These are phyloP conservation scores for Infundibulicybe gibba DNA, from an alignment of 768 basidiomycete species.

Conservation along the genomic window DNA sequence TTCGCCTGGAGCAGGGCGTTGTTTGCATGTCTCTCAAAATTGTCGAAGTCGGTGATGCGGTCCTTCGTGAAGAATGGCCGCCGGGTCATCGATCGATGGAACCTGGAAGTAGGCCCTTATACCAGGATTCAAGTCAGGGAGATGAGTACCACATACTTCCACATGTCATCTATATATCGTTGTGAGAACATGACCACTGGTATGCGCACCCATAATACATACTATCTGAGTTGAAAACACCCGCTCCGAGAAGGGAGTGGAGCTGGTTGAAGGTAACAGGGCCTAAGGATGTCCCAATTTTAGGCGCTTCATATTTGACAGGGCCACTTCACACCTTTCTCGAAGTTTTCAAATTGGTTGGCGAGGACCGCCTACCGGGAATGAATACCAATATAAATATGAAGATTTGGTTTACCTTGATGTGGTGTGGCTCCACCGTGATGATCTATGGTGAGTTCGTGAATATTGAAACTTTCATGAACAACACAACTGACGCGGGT, in stretches of 20 bases:
- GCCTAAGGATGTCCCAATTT: constrained; percentile 7
- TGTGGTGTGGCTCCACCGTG: constrained; percentile 42
- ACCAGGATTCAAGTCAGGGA: constrained; percentile 40
- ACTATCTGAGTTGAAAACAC: constrained; percentile 62
- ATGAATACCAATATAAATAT: neutral
- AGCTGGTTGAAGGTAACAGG: constrained; percentile 9
- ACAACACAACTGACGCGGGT: constrained; percentile 24
- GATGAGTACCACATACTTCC: constrained; percentile 39
- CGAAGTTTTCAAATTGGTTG: constrained; percentile 32
- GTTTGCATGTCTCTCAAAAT: constrained; percentile 35
- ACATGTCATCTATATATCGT: constrained; percentile 39
- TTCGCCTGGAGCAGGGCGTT: constrained; percentile 28
- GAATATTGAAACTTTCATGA: neutral
- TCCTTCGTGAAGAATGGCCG: constrained; percentile 44
- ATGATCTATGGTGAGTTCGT: constrained; percentile 27
- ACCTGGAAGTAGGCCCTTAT: constrained; percentile 43
- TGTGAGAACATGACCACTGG: neutral
- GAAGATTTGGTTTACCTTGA: constrained; percentile 13
- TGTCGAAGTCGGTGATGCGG: constrained; percentile 33
- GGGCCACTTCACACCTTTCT: constrained; percentile 21
- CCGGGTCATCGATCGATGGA: constrained; percentile 50
- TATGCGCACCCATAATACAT: constrained; percentile 3
- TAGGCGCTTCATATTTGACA: neutral
- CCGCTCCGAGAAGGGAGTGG: constrained; percentile 42
- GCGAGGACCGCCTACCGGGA: constrained; percentile 23